Base-by-base conservation (phyloP, 2,329 filamentous ascomycete species). In the Fusarium protoensiforme region DNA sequence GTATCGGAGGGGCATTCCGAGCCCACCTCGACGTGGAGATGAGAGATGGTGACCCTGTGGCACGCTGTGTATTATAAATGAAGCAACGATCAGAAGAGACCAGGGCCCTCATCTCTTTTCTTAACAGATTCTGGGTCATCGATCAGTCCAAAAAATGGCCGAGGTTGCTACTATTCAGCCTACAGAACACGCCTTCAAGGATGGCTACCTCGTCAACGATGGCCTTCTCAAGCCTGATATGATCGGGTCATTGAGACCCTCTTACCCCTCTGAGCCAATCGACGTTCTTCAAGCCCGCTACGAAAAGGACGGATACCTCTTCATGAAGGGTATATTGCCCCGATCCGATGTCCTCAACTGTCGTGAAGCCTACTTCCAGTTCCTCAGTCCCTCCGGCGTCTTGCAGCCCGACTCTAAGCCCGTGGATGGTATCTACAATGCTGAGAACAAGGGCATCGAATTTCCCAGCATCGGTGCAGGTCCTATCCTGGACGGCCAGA, bases 391-490 rank as follows among this genome's bases (percentile, higher is more conserved):
- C 1, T 72, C 54, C 1, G 61, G 66, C 0, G 59, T 67, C 16
- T 11, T 72, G 0, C 35, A 61, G 9, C 69, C 61, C 1, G 59
- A 29, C 2, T 62, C 69, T 1, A 43, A 61, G n/a, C 39, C 35
- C 7, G 69, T 73, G 5, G 60, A 73, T 11, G 69, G 63, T 3
- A 60, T 73, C 11, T 72, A 67, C 10, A 51, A 67, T 4, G 59
- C 57, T 1, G 14, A 57, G 7, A 72, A 69, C 10, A 46, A 69
- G 8, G 43, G 51, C 3, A 39, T 53, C 3, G 35, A 72, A 33
- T 72, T 61, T 27, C 68, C 68, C 0, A 72, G 68, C 14, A 58
- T 73, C 16, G 68, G 71, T 4, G 65, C 61, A 0, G 65, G 68
- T 3, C 61, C 65, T 8, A 57, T 38, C 1, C 11, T 53, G 6